Evolutionary conservation across 1,284 basidiomycete species (phyloP).

Genomic region (Singerocomus inundabilis): DNA sequence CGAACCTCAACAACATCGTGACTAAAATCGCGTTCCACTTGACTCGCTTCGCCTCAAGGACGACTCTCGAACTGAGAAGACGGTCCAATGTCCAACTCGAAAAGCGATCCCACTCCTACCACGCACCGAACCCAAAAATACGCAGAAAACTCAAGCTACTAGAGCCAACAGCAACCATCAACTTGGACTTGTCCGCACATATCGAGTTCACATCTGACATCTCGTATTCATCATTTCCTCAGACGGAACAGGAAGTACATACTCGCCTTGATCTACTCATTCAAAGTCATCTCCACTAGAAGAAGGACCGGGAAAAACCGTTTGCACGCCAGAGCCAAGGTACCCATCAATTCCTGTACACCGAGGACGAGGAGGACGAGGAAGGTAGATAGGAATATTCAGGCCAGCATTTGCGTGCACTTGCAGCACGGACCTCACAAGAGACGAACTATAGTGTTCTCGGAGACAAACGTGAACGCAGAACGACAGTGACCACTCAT

Average conservation of each 20-base stretch:
- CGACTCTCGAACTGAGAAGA: constrained; percentile 63
- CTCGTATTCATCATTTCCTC: constrained; percentile 69
- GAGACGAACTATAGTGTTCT: constrained; percentile 70
- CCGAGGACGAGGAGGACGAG: constrained; percentile 16
- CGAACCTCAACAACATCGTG: constrained; percentile 8
- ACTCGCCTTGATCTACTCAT: constrained; percentile 62
- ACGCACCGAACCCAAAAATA: constrained; percentile 24
- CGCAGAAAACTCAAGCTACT: constrained; percentile 20
- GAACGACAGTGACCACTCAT: constrained; percentile 24
- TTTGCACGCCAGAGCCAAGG: constrained; percentile 10
- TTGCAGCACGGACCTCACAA: constrained; percentile 64
- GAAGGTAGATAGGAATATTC: constrained; percentile 38
- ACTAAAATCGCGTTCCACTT: constrained; percentile 57
- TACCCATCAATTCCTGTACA: neutral
- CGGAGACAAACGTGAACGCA: constrained; percentile 56
- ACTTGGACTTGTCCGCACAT: constrained; percentile 78
- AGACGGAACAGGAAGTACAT: constrained; percentile 54
- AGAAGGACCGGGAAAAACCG: constrained; percentile 38
- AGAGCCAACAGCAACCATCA: constrained; percentile 58
- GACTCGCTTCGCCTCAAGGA: constrained; percentile 54
- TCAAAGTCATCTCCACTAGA: constrained; percentile 56
- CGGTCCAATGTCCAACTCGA: constrained; percentile 60
- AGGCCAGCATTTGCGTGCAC: constrained; percentile 56
- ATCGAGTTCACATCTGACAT: constrained; percentile 83
- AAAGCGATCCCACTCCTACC: constrained; percentile 41